Percentiles rank a stretch among this genome's conserved stretches.
Evolutionary conservation across 306 rosid species (phyloP).

Genomic region (Casuarina cunninghamiana): DNA sequence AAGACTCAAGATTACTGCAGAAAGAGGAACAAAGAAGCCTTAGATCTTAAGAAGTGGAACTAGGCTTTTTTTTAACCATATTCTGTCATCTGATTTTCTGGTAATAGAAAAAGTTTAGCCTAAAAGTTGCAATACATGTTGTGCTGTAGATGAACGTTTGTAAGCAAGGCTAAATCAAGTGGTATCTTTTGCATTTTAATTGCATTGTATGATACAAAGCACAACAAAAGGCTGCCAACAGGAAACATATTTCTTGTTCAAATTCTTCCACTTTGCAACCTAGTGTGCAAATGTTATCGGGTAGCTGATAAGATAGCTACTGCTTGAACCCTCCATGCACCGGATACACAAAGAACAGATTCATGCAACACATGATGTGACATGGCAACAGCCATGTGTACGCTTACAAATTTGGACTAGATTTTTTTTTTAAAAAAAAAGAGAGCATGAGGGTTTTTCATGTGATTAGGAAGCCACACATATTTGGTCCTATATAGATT

Average conservation of each 20-base stretch:
- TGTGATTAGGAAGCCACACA: neutral
- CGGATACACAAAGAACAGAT: neutral
- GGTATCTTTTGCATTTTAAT: neutral
- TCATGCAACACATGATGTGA: neutral
- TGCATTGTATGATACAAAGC: neutral
- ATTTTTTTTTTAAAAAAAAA: too few relatives aligned
- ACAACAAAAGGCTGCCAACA: neutral
- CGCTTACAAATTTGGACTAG: too few relatives aligned
- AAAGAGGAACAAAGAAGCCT: neutral
- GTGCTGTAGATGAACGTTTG: neutral
- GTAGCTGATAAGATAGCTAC: neutral
- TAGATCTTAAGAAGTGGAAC: neutral
- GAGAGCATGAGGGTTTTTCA: neutral
- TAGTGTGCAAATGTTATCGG: neutral
- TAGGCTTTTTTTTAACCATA: neutral
- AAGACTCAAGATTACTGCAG: neutral
- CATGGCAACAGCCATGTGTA: neutral
- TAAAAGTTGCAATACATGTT: neutral
- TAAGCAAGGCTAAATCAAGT: neutral
- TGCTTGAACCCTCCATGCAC: neutral
- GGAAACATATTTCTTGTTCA: neutral
- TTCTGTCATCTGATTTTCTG: too few relatives aligned
- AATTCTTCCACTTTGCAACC: neutral
- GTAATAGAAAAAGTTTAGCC: too few relatives aligned
- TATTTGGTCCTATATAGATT: neutral